Base-by-base conservation (phyloP, 1,139 yeast genomes). In the Yamadazyma dushanensis region DNA sequence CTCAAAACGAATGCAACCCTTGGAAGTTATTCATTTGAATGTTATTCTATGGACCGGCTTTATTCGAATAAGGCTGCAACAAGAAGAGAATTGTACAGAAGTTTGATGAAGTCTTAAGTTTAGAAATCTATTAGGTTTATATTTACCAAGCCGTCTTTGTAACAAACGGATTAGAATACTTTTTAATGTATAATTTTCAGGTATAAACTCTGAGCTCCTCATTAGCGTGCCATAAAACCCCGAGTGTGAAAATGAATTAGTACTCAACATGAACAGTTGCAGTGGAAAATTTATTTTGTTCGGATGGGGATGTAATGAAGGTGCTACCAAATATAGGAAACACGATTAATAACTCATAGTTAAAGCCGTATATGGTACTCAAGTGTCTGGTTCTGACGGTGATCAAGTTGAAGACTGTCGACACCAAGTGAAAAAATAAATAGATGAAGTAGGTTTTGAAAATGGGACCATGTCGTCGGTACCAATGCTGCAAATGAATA, bases 161-260 rank as follows among this genome's bases (percentile, higher is more conserved):
- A n/a, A 66, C 18, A n/a, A 63, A 29, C 2, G 68, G 48, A 5
- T 52, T 44, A 5, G 76, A 76, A 38, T 58, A 50, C 34, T 43
- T 61, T 47, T 80, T 60, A n/a, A 55, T 60, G 9, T 47, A 18
- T 21, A 53, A 45, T 49, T 74, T 74, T 45, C n/a, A n/a, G n/a
- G n/a, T n/a, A n/a, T n/a, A n/a, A n/a, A n/a, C n/a, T n/a, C 80
- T 57, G 19, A 56, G 28, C 49, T 75, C 80, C 42, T 75, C 80
- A 40, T 59, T 59, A 5, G 47, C 37, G 32, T 73, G 45, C 5
- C 72, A 60, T 5, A 63, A 52, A 3, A 54, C 24, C 3, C 78
- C 80, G 45, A 73, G 69, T 0, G 73, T 31, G 1, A 79, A 73
- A 35, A 73, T 61, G 46, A 74, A 66, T 47, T 66, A 74, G 48